Evolutionary conservation across 495 filamentous ascomycete genomes (phyloP).

Genomic region (Pyrenula massariospora): DNA sequence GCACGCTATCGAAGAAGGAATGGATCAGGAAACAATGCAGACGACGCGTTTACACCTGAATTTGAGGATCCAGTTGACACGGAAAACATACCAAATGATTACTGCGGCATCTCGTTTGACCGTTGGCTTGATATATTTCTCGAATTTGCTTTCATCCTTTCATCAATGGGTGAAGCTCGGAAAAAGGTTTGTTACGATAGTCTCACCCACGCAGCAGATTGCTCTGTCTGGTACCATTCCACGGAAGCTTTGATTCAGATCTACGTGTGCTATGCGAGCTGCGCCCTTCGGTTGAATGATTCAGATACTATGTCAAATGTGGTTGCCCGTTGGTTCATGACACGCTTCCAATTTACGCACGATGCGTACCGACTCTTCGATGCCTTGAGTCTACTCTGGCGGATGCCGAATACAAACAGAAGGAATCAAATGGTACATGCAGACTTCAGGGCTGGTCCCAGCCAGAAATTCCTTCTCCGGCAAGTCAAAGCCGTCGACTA

Average conservation of each 20-base stretch:
- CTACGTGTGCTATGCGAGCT: slow-evolving; percentile 73
- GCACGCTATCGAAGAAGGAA: slow-evolving; percentile 18
- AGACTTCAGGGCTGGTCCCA: slow-evolving; percentile 42
- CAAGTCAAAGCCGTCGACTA: slow-evolving; percentile 87
- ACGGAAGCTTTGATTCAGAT: slow-evolving; percentile 56
- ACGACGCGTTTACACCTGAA: slow-evolving; percentile 11
- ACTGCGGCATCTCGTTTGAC: slow-evolving; percentile 67
- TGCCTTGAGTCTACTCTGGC: slow-evolving; percentile 53
- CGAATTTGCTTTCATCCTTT: slow-evolving; percentile 65
- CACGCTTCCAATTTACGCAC: slow-evolving; percentile 69
- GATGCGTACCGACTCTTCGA: slow-evolving; percentile 77
- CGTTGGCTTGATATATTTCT: slow-evolving; percentile 87
- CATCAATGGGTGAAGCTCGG: slow-evolving; percentile 39
- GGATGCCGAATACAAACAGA: slow-evolving; percentile 16
- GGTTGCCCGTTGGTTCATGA: slow-evolving; percentile 74
- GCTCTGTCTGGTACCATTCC: slow-evolving; percentile 66
- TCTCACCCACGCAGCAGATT: slow-evolving; percentile 59
- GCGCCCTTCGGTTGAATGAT: slow-evolving; percentile 68
- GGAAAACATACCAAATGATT: slow-evolving; percentile 43
- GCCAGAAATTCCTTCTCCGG: slow-evolving; percentile 80
- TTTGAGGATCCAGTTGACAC: slow-evolving; percentile 16
- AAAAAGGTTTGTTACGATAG: slow-evolving; percentile 62
- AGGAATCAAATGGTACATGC: not conserved
- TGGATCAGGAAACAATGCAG: slow-evolving; percentile 4
- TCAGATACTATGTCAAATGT: slow-evolving; percentile 54